Conservation (phyloP, 1,284 basidiomycete species). For the Schizophyllum commune region DNA sequence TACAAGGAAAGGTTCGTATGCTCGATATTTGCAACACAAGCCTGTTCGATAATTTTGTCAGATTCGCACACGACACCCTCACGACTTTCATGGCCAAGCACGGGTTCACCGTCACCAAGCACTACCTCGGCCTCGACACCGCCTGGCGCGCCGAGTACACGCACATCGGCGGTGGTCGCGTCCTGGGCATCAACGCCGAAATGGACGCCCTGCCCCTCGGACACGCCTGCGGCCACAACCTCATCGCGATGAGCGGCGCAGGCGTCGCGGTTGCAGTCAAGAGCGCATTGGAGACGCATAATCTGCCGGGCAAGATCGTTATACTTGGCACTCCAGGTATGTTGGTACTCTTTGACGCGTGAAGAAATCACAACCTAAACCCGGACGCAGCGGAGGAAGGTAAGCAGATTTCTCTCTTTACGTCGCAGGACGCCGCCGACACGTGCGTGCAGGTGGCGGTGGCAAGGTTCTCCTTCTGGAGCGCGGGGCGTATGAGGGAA, state of each 20-base stretch:
- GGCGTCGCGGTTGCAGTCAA: slow-evolving; percentile 71
- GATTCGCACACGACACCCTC: slow-evolving; percentile 51
- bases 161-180: slow-evolving; percentile 45
- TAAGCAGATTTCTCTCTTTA: neutral
- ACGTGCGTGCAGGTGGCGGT: slow-evolving; percentile 36
- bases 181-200: slow-evolving; percentile 64
- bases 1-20: slow-evolving; percentile 43
- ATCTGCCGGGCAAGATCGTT: slow-evolving; percentile 65
- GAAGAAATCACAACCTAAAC: neutral
- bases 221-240: slow-evolving; percentile 81
- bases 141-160: slow-evolving; percentile 68
- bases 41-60: slow-evolving; percentile 16
- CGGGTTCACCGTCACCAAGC: slow-evolving; percentile 54
- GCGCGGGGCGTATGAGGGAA: slow-evolving; percentile 64
- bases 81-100: slow-evolving; percentile 49
- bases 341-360: slow-evolving; percentile 5
- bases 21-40: slow-evolving; percentile 2
- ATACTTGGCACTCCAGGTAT: slow-evolving; percentile 80
- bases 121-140: slow-evolving; percentile 61
- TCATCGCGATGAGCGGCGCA: slow-evolving; percentile 78
- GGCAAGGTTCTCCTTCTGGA: slow-evolving; percentile 74
- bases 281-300: slow-evolving; percentile 53
- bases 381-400: slow-evolving; percentile 1
- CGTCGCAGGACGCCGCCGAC: slow-evolving; percentile 53
- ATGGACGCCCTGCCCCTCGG: slow-evolving; percentile 39